These are phyloP conservation scores for Candida maesae DNA, from an alignment of 805 yeast species.

Conservation along the genomic window DNA sequence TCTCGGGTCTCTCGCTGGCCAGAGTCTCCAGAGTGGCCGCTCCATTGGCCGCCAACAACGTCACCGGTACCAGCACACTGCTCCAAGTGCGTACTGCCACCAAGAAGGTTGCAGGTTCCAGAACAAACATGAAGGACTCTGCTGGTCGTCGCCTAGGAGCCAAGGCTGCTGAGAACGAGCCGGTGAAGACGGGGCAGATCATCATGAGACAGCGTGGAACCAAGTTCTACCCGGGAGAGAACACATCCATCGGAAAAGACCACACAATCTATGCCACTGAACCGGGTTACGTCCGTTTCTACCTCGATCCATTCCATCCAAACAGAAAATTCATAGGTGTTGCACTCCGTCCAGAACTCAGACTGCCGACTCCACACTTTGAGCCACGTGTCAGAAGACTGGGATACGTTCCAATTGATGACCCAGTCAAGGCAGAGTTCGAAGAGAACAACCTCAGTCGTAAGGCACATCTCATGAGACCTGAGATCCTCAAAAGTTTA, in stretches of 20 bases:
- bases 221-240: slow-evolving; percentile 90
- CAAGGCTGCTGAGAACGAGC: slow-evolving; percentile 73
- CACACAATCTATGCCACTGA: slow-evolving; percentile 89
- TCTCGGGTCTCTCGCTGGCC: slow-evolving; percentile 16
- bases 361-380: slow-evolving; percentile 86
- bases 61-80: slow-evolving; percentile 9
- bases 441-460: slow-evolving; percentile 65
- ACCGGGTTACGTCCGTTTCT: slow-evolving; percentile 90
- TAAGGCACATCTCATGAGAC: slow-evolving; percentile 58
- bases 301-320: slow-evolving; percentile 95
- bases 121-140: slow-evolving; percentile 88
- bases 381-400: slow-evolving; percentile 84
- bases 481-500: slow-evolving; percentile 41
- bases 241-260: slow-evolving; percentile 85
- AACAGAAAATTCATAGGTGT: slow-evolving; percentile 87
- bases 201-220: slow-evolving; percentile 95
- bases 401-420: slow-evolving; percentile 57
- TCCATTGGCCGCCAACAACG: slow-evolving; percentile 9
- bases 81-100: slow-evolving; percentile 79
- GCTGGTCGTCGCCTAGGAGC: slow-evolving; percentile 94
- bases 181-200: slow-evolving; percentile 79
- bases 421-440: slow-evolving; percentile 44
- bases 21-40: slow-evolving; percentile 4
- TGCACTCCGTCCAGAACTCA: slow-evolving; percentile 58
- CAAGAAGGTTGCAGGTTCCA: slow-evolving; percentile 93